phyloP scores from a whole-genome alignment of 2,329 filamentous ascomycete species.

The Xylariomycetidae sp. region DNA sequence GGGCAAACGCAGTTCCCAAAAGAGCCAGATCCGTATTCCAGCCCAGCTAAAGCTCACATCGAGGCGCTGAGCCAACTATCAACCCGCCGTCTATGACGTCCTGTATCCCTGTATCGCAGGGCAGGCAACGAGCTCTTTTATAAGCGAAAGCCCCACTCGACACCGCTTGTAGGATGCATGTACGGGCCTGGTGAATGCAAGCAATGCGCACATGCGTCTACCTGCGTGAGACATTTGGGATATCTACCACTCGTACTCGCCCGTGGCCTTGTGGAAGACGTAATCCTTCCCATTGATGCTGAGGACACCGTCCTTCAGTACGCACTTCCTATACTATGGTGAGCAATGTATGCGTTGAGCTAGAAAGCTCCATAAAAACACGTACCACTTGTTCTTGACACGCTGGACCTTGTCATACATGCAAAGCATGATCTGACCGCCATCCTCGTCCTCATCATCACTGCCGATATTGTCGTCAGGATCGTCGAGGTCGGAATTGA shows the following conservation, averaged over 20 bases:
- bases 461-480: constrained; percentile 81
- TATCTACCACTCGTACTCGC: constrained; percentile 92
- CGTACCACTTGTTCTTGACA: constrained; percentile 95
- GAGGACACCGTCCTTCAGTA: constrained; percentile 91
- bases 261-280: constrained; percentile 95
- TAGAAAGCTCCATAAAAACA: constrained; percentile 8
- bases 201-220: too few species aligned
- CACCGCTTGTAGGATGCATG: too few species aligned
- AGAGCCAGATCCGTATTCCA: too few species aligned
- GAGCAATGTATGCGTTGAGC: constrained; percentile 2
- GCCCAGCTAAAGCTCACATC: too few species aligned
- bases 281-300: constrained; percentile 94
- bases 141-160: too few species aligned
- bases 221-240: neutral
- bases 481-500: constrained; percentile 97
- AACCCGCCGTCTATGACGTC: too few species aligned
- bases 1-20: too few species aligned
- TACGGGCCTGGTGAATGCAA: too few species aligned
- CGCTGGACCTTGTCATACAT: constrained; percentile 99
- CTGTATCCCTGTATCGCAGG: too few species aligned
- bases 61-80: too few species aligned
- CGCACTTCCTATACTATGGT: constrained; percentile 72
- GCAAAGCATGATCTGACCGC: constrained; percentile 91
- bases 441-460: constrained; percentile 82
- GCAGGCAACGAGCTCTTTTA: too few species aligned